phyloP scores from a whole-genome alignment of 2,329 filamentous ascomycete species.

The Scedosporium boydii region DNA sequence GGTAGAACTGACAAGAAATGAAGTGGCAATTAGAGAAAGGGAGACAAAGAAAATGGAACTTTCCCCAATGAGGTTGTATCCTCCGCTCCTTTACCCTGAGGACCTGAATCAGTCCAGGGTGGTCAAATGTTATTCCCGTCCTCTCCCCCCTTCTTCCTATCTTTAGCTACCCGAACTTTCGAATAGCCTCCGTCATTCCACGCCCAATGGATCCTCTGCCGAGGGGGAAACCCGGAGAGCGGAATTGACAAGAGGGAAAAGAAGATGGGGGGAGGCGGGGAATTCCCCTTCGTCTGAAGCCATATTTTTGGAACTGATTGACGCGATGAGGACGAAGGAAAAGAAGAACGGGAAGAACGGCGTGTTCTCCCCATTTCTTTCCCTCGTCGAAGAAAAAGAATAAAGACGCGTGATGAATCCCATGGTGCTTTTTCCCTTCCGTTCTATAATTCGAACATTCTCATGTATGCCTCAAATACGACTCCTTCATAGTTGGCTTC shows the following conservation, averaged over 20 bases:
- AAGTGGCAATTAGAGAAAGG: background rate
- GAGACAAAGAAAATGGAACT: no score
- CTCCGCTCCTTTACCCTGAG: no score
- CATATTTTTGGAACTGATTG: background rate
- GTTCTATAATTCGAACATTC: no score
- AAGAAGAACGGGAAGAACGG: background rate
- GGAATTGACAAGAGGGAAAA: background rate
- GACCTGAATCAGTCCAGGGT: no score
- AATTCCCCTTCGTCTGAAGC: background rate
- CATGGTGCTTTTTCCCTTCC: no score
- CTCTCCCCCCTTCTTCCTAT: background rate
- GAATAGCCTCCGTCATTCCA: background rate
- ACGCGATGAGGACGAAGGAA: background rate
- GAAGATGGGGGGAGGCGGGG: background rate
- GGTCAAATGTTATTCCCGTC: background rate
- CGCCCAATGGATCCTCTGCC: no score
- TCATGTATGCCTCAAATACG: no score
- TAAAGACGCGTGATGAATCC: no score
- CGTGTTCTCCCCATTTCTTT: no score
- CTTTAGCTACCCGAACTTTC: background rate
- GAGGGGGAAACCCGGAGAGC: background rate
- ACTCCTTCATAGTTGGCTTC: no score
- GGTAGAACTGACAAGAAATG: background rate
- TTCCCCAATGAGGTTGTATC: no score
- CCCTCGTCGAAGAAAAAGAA: no score